Evolutionary conservation across 371 early-diverging fungal species (phyloP).

Genomic region (Mortierella sp.): DNA sequence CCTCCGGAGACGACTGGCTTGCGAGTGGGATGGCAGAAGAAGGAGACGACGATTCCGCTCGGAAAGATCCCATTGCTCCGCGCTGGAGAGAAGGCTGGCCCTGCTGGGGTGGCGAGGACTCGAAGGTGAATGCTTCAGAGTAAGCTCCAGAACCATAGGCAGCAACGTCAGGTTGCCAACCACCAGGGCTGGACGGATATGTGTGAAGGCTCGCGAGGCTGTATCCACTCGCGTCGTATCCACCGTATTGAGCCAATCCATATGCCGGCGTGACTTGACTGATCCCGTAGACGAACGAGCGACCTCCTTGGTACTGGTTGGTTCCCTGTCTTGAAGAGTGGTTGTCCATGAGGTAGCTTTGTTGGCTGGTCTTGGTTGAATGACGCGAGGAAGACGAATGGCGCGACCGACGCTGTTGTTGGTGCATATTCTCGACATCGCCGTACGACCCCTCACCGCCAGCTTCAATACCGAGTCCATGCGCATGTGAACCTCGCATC

Average conservation of each 20-base stretch:
- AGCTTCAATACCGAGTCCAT: not conserved
- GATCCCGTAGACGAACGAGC: not conserved
- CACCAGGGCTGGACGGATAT: not conserved
- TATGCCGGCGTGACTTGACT: not conserved
- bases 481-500: not conserved
- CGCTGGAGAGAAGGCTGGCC: not conserved
- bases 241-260: not conserved
- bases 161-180: not conserved
- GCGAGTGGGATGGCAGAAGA: not conserved
- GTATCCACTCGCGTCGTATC: not conserved
- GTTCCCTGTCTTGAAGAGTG: not conserved
- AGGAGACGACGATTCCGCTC: not conserved
- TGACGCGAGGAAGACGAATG: not conserved
- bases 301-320: not conserved
- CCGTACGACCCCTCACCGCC: not conserved
- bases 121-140: not conserved
- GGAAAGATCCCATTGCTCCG: not conserved
- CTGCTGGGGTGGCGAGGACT: not conserved
- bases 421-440: not conserved
- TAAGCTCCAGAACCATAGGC: not conserved
- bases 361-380: not conserved
- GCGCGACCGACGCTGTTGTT: not conserved
- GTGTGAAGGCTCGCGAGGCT: not conserved
- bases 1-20: not conserved
- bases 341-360: not conserved